Percentiles rank a stretch among this genome's conserved stretches.
Evolutionary conservation across 1,139 yeast genomes (phyloP).

Genomic region (Arxiozyma heterogenica): DNA sequence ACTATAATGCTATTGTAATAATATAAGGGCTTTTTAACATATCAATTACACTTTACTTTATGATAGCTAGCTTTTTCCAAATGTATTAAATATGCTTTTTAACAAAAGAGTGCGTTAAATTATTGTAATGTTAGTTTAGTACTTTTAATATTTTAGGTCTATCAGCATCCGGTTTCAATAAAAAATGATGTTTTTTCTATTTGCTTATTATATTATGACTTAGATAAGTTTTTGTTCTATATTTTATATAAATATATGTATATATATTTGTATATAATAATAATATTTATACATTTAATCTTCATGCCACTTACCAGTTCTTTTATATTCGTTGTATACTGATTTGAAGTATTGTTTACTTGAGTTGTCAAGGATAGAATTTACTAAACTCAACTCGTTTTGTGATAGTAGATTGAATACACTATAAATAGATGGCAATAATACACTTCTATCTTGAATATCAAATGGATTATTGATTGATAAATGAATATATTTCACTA

Average conservation of each 20-base stretch:
- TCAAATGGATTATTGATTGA: conserved; percentile 46
- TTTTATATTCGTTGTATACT: conserved; percentile 63
- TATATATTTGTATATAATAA: no score
- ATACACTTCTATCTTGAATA: conserved; percentile 39
- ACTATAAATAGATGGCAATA: conserved; percentile 50
- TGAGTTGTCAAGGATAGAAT: conserved; percentile 58
- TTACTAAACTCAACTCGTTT: conserved; percentile 56
- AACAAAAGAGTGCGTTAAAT: no score
- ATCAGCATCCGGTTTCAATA: not conserved
- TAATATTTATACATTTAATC: conserved; percentile 23
- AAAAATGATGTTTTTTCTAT: no score
- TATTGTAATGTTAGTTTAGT: no score
- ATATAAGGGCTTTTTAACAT: not conserved
- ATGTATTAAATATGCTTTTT: no score
- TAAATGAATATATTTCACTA: conserved; percentile 46
- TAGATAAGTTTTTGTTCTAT: not conserved
- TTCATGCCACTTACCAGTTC: conserved; percentile 77
- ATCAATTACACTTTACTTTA: no score
- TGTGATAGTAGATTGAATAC: conserved; percentile 63
- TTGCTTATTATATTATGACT: not conserved
- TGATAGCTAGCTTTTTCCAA: no score
- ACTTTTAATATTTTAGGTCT: no score
- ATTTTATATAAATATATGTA: no score
- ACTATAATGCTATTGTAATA: not conserved
- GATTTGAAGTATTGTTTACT: conserved; percentile 62